Evolutionary conservation across 78 protist genomes (phyloP).

Genomic region (Dictyostelium purpureum): DNA sequence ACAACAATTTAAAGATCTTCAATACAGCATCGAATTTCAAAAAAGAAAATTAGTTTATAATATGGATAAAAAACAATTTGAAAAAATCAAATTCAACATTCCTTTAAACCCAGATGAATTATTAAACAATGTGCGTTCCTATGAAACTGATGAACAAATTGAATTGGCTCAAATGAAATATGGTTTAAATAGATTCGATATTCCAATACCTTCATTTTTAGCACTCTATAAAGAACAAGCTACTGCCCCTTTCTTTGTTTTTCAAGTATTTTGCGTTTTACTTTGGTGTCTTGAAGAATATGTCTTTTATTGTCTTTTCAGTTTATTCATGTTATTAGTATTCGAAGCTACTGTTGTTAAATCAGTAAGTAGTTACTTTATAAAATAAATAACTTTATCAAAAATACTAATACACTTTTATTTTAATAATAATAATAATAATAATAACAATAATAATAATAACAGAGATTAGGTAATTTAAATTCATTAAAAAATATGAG

Average conservation of each 20-base stretch:
- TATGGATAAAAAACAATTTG: conserved; percentile 24
- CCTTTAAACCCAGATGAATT: conserved; percentile 10
- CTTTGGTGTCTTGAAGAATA: conserved; percentile 98
- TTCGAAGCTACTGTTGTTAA: conserved; percentile 96
- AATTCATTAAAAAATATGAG: conserved; percentile 74
- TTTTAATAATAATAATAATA: background rate
- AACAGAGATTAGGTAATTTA: conserved; percentile 73
- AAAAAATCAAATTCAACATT: conserved; percentile 20
- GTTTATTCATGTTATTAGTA: conserved; percentile 94
- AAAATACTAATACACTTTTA: background rate
- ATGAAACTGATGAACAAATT: conserved; percentile 31
- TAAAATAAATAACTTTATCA: background rate
- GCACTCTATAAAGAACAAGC: conserved; percentile 96
- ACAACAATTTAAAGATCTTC: conserved; percentile 3
- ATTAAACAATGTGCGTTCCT: background rate
- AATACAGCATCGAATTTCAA: conserved; percentile 65
- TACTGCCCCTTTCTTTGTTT: conserved; percentile 99
- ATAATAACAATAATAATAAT: background rate
- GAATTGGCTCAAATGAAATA: conserved; percentile 13
- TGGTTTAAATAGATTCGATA: conserved; percentile 76
- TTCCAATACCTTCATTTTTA: conserved; percentile 94
- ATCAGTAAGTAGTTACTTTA: conserved; percentile 14
- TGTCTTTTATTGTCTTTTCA: conserved; percentile 94
- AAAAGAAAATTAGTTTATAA: conserved; percentile 60
- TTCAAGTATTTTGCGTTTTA: conserved; percentile 96